Conservation (phyloP, 2,329 filamentous ascomycete genomes). For the Alternaria angustiovoidea region DNA sequence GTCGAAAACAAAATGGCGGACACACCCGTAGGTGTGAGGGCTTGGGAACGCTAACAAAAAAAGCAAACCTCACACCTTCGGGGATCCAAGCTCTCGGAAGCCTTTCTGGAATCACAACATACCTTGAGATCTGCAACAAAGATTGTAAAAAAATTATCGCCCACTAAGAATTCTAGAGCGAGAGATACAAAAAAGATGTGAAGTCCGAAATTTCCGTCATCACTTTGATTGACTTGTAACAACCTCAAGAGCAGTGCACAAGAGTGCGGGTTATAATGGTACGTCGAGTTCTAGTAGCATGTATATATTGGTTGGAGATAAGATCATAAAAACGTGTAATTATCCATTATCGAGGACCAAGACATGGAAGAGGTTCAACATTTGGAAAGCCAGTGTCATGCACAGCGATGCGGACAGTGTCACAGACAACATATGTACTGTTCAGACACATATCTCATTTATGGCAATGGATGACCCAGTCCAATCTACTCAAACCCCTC, state of each 20-base stretch:
- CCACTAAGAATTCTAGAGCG: background rate
- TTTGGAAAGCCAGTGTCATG: background rate
- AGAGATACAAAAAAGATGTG: background rate
- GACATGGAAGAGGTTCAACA: background rate
- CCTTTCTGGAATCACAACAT: background rate
- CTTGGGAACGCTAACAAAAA: background rate
- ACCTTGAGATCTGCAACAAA: background rate
- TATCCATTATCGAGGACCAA: background rate
- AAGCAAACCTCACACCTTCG: background rate
- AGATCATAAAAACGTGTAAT: background rate
- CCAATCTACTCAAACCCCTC: constrained; percentile 50
- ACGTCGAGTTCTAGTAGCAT: background rate
- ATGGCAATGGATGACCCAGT: background rate
- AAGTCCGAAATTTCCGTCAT: background rate
- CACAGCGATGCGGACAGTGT: background rate
- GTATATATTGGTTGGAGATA: background rate
- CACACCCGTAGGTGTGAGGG: background rate
- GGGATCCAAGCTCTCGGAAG: background rate
- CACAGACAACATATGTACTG: background rate
- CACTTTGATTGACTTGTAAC: background rate
- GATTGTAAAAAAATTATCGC: background rate
- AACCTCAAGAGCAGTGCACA: background rate
- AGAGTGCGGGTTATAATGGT: background rate
- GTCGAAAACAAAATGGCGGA: background rate
- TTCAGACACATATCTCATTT: background rate